Conservation (phyloP, 1,284 basidiomycete species). For the Rhodotorula sp. region DNA sequence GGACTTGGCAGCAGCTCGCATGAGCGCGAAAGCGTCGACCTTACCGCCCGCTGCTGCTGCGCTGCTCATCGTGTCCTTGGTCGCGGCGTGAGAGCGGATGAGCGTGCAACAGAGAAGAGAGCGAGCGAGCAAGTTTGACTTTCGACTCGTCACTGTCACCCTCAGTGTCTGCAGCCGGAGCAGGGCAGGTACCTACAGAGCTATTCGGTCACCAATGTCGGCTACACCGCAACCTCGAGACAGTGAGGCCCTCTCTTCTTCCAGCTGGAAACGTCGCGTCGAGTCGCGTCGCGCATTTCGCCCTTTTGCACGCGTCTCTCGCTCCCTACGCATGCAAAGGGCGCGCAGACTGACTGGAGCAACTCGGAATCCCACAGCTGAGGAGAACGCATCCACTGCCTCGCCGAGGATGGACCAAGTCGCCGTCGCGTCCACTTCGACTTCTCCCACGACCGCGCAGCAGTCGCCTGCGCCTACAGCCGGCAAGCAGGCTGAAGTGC, state of each 20-base stretch:
- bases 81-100: not conserved
- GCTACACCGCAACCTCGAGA: no score
- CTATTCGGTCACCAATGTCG: no score
- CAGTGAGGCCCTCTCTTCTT: no score
- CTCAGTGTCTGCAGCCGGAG: no score
- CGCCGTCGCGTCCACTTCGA: not conserved
- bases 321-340: not conserved
- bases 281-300: not conserved
- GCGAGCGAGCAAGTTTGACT: no score
- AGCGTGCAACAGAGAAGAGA: no score
- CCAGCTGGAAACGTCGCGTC: no score
- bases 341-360: not conserved
- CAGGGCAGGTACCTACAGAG: no score
- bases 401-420: not conserved
- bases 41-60: not conserved
- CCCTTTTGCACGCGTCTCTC: not conserved
- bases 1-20: constrained; percentile 11
- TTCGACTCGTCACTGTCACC: no score
- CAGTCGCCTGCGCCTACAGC: not conserved
- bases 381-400: no score
- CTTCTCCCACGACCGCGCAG: constrained; percentile 1
- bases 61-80: not conserved
- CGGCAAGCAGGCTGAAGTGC: not conserved
- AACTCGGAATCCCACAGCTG: no score
- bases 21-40: constrained; percentile 39